A percentile compares a stretch with the other conserved stretches of the same genome.
phyloP scores from a whole-genome alignment of 1,284 basidiomycete genomes.

The Leccinum solheimii region DNA sequence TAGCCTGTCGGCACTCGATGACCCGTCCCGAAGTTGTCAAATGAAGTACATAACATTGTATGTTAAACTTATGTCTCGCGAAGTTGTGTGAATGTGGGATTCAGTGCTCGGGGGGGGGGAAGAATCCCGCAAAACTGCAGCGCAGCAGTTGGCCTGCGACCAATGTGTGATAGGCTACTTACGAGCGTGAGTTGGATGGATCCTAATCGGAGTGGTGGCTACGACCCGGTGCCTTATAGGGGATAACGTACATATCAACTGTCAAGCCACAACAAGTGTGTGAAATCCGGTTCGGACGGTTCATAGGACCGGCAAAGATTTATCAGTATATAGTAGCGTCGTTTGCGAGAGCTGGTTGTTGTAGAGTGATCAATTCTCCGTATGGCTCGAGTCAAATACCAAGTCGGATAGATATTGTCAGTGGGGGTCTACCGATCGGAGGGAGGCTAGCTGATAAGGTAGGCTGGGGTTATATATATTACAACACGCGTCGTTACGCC shows the following conservation, averaged over 20 bases:
- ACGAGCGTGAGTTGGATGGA: not conserved
- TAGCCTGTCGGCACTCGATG: not conserved
- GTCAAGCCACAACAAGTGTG: not conserved
- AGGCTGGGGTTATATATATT: not conserved
- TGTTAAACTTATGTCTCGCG: not conserved
- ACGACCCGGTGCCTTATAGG: not conserved
- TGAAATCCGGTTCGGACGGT: not conserved
- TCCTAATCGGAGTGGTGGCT: not conserved
- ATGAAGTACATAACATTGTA: not conserved
- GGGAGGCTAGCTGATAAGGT: not conserved
- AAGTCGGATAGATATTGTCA: not conserved
- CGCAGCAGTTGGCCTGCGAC: not conserved
- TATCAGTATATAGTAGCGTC: not conserved
- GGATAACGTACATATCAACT: not conserved
- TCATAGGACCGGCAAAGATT: not conserved
- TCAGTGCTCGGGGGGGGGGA: not conserved
- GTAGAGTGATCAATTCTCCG: not conserved
- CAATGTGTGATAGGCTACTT: not conserved
- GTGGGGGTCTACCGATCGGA: not conserved
- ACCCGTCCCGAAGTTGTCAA: not conserved
- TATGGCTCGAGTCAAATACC: not conserved
- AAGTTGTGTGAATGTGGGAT: not conserved
- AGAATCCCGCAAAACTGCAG: not conserved
- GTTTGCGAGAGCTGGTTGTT: not conserved
- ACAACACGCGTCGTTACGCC: conserved; percentile 4